A percentile compares a stretch with the other conserved stretches of the same genome.
These are phyloP conservation scores for Phallus indusiatus DNA, from an alignment of 768 basidiomycete species.

Conservation along the genomic window DNA sequence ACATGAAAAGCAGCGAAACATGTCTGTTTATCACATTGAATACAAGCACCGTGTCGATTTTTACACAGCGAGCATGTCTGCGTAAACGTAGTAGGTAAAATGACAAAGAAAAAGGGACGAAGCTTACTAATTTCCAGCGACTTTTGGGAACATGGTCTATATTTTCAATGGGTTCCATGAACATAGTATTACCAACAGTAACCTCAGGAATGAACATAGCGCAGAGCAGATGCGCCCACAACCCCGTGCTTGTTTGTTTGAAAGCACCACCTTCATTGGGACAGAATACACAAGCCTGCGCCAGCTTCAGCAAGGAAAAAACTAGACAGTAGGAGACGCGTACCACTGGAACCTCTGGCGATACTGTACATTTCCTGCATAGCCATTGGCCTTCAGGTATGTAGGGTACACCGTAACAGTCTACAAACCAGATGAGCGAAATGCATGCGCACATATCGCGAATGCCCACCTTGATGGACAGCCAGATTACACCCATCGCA, in stretches of 20 bases:
- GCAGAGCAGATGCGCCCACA: conserved; percentile 95
- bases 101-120: background rate
- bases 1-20: conserved; percentile 94
- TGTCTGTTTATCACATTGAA: conserved; percentile 85
- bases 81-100: background rate
- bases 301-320: background rate
- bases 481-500: conserved; percentile 99
- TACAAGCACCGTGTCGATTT: conserved; percentile 71
- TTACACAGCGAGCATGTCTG: conserved; percentile 59
- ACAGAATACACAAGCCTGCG: conserved; percentile 86
- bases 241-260: conserved; percentile 87
- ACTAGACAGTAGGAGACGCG: conserved; percentile 19
- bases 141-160: conserved; percentile 81
- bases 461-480: conserved; percentile 85
- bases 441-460: no score
- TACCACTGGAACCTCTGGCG: conserved; percentile 93
- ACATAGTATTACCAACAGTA: conserved; percentile 84
- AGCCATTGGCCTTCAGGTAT: conserved; percentile 99
- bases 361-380: conserved; percentile 96
- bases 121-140: conserved; percentile 83
- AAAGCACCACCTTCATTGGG: conserved; percentile 97
- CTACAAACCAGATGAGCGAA: conserved; percentile 28
- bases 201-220: conserved; percentile 98
- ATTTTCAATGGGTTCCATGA: conserved; percentile 96
- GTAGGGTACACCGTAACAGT: conserved; percentile 98